These are phyloP conservation scores for Yamadazyma atlantica DNA, from an alignment of 1,139 yeast species.

Conservation along the genomic window DNA sequence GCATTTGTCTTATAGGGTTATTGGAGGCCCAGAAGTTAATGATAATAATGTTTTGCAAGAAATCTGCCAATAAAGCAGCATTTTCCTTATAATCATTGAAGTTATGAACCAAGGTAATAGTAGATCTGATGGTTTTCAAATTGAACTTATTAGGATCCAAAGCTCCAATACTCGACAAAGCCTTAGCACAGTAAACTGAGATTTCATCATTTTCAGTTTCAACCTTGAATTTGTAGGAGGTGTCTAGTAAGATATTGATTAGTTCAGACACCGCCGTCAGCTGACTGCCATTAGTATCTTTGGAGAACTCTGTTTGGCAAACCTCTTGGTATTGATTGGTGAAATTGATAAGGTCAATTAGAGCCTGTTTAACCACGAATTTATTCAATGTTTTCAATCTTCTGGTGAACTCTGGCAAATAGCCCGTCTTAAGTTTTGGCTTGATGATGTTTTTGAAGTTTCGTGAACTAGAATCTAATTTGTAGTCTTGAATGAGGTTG, in stretches of 20 bases:
- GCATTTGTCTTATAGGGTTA: constrained; percentile 81
- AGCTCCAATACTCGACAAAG: constrained; percentile 77
- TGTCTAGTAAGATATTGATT: constrained; percentile 57
- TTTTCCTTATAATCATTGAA: constrained; percentile 65
- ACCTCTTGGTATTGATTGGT: constrained; percentile 47
- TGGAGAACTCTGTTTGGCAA: constrained; percentile 40
- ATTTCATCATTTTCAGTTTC: constrained; percentile 37
- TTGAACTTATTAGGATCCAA: constrained; percentile 66
- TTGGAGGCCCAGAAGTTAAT: constrained; percentile 88
- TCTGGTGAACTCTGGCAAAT: constrained; percentile 51
- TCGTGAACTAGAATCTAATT: constrained; percentile 22
- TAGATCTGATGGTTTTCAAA: constrained; percentile 43
- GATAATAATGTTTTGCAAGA: constrained; percentile 68
- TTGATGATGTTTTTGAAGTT: constrained; percentile 22
- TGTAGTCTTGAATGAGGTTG: constrained; percentile 31
- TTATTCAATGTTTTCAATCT: constrained; percentile 68
- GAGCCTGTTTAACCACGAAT: constrained; percentile 75
- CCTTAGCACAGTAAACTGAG: constrained; percentile 60
- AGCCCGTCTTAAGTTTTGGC: constrained; percentile 26
- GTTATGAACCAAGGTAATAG: constrained; percentile 55
- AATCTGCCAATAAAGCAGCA: constrained; percentile 59
- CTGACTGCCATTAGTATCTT: constrained; percentile 22
- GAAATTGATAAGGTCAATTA: constrained; percentile 62
- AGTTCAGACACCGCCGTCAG: constrained; percentile 41
- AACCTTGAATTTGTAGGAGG: constrained; percentile 57